Conservation (phyloP, 352 stramenopile genomes). For the Phytophthora niederhauseri region DNA sequence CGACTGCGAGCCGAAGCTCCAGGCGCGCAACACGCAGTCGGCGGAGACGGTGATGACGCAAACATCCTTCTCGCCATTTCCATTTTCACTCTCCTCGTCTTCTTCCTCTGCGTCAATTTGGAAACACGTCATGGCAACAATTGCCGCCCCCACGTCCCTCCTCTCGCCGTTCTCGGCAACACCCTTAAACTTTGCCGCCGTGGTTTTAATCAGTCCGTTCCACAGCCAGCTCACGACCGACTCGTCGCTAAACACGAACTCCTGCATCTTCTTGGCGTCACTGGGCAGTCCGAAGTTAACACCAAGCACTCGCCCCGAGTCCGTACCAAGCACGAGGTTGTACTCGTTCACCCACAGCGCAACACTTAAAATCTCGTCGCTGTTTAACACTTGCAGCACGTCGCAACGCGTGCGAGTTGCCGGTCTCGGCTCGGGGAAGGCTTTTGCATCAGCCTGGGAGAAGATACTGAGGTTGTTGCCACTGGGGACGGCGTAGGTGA, state of each 20-base stretch:
- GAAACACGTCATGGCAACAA: slow-evolving; percentile 73
- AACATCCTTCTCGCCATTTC: slow-evolving; percentile 45
- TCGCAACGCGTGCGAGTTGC: slow-evolving; percentile 46
- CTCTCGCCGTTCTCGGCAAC: slow-evolving; percentile 33
- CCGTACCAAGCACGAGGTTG: slow-evolving; percentile 70
- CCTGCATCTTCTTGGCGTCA: slow-evolving; percentile 48
- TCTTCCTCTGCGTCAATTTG: slow-evolving; percentile 51
- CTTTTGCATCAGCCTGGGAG: slow-evolving; percentile 43
- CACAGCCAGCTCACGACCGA: slow-evolving; percentile 76
- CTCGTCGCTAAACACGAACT: slow-evolving; percentile 75
- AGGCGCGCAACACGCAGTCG: slow-evolving; percentile 68
- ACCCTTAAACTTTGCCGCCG: slow-evolving; percentile 42
- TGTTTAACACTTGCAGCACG: slow-evolving; percentile 50
- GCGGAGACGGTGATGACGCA: slow-evolving; percentile 73
- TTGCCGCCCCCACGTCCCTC: slow-evolving; percentile 32
- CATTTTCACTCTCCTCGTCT: slow-evolving; percentile 29
- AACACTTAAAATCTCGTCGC: slow-evolving; percentile 66
- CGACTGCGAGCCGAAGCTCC: slow-evolving; percentile 70
- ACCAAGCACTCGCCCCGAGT: slow-evolving; percentile 62
- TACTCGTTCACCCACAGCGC: slow-evolving; percentile 81
- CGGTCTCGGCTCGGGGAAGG: slow-evolving; percentile 48
- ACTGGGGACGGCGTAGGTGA: slow-evolving; percentile 54
- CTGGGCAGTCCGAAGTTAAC: slow-evolving; percentile 73
- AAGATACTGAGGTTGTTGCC: slow-evolving; percentile 58
- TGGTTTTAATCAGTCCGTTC: slow-evolving; percentile 66